Evolutionary conservation across 768 basidiomycete genomes (phyloP).

Genomic region (Lentinula lateritia): DNA sequence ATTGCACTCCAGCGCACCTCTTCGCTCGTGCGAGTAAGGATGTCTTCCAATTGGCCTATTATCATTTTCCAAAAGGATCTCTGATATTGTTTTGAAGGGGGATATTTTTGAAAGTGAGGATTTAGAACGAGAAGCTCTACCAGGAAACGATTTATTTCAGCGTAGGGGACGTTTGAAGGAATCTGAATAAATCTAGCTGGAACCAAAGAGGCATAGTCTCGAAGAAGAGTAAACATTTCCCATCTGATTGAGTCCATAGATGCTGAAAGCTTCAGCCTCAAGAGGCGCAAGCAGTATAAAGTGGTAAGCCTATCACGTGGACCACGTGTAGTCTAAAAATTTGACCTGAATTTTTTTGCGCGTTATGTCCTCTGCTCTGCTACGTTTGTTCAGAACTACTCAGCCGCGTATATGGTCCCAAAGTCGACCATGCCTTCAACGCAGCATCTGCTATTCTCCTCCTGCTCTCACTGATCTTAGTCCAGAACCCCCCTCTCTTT

Average conservation of each 20-base stretch:
- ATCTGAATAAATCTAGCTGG: conserved; percentile 36
- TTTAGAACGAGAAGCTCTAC: conserved; percentile 42
- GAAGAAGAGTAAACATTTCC: conserved; percentile 40
- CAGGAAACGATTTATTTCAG: conserved; percentile 48
- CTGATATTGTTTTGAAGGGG: conserved; percentile 62
- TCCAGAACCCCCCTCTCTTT: conserved; percentile 20
- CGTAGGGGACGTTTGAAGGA: conserved; percentile 32
- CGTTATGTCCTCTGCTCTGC: conserved; percentile 8
- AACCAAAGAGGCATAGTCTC: conserved; percentile 46
- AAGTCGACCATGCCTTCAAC: conserved; percentile 16
- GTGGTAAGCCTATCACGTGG: background rate
- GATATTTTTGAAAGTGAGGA: conserved; percentile 48
- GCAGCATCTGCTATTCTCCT: conserved; percentile 21
- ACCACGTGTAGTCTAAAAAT: background rate
- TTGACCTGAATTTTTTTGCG: background rate
- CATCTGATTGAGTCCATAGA: conserved; percentile 14
- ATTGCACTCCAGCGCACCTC: conserved; percentile 36
- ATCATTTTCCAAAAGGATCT: conserved; percentile 71
- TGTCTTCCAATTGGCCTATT: conserved; percentile 47
- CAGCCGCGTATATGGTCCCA: conserved; percentile 23
- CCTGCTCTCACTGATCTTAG: conserved; percentile 15
- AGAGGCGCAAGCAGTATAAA: background rate
- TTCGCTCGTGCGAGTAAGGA: conserved; percentile 18
- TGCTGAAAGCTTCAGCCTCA: too few relatives aligned
- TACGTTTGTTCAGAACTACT: conserved; percentile 22